phyloP scores from a whole-genome alignment of 768 basidiomycete genomes.

The Dentipellis sp. region DNA sequence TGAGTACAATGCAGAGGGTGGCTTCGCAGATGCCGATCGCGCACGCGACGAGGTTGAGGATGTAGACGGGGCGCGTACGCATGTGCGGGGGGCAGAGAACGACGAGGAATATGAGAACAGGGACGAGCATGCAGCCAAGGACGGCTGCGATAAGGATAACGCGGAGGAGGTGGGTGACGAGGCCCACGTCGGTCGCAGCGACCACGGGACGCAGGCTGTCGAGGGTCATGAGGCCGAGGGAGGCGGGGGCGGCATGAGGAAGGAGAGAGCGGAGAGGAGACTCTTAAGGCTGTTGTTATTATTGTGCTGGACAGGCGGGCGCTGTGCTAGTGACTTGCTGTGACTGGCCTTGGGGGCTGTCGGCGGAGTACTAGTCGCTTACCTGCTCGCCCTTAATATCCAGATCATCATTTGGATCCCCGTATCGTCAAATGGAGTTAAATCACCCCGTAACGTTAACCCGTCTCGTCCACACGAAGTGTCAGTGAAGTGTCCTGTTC shows the following conservation, averaged over 20 bases:
- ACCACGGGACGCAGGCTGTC: neutral
- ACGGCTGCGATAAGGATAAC: slow-evolving; percentile 11
- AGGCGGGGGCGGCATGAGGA: neutral
- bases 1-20: slow-evolving; percentile 1
- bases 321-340: neutral
- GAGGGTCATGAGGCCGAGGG: slow-evolving; percentile 4
- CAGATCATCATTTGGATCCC: no score
- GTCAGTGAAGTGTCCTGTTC: no score
- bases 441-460: no score
- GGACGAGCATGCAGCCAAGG: slow-evolving; percentile 9
- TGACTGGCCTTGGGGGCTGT: no score
- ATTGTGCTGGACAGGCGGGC: neutral
- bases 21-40: slow-evolving; percentile 11
- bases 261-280: neutral
- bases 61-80: slow-evolving; percentile 10
- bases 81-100: slow-evolving; percentile 9
- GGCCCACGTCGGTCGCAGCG: neutral
- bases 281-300: neutral
- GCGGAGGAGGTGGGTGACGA: slow-evolving; percentile 4
- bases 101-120: slow-evolving; percentile 8
- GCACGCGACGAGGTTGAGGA: slow-evolving; percentile 13
- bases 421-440: no score
- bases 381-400: no score
- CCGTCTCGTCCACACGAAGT: no score
- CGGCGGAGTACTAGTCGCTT: no score